These are phyloP conservation scores for Pseudisothecium myosuroides DNA, from an alignment of 225 moss, liverwort and hornwort species.

Conservation along the genomic window DNA sequence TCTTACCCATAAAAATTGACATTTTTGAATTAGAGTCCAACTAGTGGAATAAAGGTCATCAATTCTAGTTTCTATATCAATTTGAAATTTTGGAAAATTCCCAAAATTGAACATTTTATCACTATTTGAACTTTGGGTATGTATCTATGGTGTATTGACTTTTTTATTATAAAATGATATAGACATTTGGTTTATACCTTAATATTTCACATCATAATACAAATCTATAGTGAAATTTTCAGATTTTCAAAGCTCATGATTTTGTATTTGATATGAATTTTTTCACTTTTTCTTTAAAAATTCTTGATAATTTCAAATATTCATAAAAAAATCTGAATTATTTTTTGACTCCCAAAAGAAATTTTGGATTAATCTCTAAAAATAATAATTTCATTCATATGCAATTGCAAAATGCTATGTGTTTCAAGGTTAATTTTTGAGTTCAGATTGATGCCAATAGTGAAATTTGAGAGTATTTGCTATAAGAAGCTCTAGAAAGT, in stretches of 20 bases:
- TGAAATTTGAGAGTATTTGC: neutral
- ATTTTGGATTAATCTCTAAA: neutral
- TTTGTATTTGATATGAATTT: neutral
- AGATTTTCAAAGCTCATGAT: neutral
- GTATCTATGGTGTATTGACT: neutral
- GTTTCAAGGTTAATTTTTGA: neutral
- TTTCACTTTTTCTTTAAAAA: neutral
- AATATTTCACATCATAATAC: neutral
- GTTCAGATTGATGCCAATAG: neutral
- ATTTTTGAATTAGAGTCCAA: no score
- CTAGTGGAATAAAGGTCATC: neutral
- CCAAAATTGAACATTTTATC: neutral
- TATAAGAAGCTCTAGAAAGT: neutral
- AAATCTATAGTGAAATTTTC: fast-evolving
- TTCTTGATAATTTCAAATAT: neutral
- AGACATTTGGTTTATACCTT: neutral
- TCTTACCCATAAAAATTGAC: no score
- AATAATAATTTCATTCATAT: neutral
- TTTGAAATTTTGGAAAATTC: neutral
- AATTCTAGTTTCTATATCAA: neutral
- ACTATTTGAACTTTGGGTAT: neutral
- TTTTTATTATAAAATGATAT: neutral
- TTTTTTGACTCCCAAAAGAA: neutral
- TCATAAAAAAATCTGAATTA: neutral
- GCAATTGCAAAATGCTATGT: neutral